Percentiles rank a stretch among this genome's conserved stretches.
phyloP scores from a whole-genome alignment of 352 stramenopile species.

The Globisporangium sylvaticum region DNA sequence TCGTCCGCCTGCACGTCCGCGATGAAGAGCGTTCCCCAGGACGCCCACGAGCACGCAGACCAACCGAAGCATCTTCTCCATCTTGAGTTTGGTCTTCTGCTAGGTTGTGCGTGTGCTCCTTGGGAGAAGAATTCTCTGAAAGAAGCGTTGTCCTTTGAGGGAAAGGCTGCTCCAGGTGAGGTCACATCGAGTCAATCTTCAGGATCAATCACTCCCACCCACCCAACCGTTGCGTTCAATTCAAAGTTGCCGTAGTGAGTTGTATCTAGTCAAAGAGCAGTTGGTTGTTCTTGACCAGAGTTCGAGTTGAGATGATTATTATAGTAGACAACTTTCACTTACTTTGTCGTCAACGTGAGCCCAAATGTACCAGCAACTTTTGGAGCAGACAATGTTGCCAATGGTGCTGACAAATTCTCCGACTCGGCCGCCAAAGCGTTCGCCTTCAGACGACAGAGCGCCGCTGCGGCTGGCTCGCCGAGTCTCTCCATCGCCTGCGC shows the following conservation, averaged over 20 bases:
- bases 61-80: not conserved
- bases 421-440: not conserved
- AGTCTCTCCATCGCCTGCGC: conserved; percentile 14
- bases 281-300: not conserved
- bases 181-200: not conserved
- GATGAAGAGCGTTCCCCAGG: not conserved
- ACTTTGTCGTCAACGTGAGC: not conserved
- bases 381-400: not conserved
- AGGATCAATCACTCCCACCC: not conserved
- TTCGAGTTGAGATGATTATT: not conserved
- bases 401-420: not conserved
- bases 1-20: not conserved
- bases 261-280: not conserved
- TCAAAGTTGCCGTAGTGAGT: not conserved
- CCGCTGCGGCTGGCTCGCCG: not conserved
- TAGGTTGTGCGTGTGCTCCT: not conserved
- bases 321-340: not conserved
- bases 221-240: not conserved
- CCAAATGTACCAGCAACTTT: not conserved
- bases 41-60: not conserved
- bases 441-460: not conserved
- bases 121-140: not conserved
- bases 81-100: not conserved
- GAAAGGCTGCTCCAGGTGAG: not conserved
- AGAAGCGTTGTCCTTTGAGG: not conserved